Conservation (phyloP, 306 rosid species). For the Prunus dulcis region DNA sequence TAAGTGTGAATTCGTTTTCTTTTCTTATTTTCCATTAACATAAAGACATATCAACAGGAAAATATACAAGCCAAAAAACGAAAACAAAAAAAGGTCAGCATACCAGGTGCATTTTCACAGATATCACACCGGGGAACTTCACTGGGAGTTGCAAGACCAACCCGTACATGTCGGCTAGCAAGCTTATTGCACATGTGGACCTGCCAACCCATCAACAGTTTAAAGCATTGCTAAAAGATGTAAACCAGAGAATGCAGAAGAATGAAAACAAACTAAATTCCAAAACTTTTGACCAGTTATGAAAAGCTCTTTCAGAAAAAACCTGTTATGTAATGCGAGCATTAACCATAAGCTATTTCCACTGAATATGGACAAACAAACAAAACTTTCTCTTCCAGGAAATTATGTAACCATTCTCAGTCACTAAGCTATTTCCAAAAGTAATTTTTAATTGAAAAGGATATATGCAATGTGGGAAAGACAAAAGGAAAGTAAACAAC, state of each 20-base stretch:
- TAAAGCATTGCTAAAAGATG: conserved; percentile 10
- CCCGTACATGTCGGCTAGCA: conserved; percentile 94
- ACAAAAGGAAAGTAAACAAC: neutral
- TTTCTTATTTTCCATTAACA: neutral
- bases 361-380: neutral
- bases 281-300: conserved; percentile 3
- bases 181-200: conserved; percentile 97
- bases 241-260: conserved; percentile 16
- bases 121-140: conserved; percentile 90
- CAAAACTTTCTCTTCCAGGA: neutral
- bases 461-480: conserved; percentile 1
- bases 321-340: neutral
- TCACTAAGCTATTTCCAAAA: neutral
- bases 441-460: neutral
- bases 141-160: conserved; percentile 94
- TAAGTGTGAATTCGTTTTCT: conserved; percentile 16
- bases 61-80: neutral
- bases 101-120: conserved; percentile 98
- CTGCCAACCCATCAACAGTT: conserved; percentile 41
- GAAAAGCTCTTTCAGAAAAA: neutral
- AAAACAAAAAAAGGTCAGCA: neutral
- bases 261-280: conserved; percentile 14
- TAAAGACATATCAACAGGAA: conserved; percentile 8
- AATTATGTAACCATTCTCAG: neutral
- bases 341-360: neutral